Conservation (phyloP, 176 grass and related monocot genomes). For the Carex cristatella region DNA sequence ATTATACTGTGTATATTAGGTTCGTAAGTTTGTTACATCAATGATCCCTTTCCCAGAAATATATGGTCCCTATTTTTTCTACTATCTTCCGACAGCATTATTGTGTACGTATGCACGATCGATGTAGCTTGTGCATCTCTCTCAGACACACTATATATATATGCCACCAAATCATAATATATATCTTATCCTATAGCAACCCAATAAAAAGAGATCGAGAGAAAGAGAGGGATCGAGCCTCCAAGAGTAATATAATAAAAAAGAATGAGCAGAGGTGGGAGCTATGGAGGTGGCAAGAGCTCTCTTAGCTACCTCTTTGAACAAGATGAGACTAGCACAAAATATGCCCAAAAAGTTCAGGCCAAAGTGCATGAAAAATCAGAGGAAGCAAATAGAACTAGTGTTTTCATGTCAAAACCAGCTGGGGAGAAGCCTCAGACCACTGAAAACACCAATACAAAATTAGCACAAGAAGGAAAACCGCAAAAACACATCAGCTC, state of each 20-base stretch:
- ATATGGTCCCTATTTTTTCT: not conserved
- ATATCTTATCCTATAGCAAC: not conserved
- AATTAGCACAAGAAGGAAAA: conserved; percentile 30
- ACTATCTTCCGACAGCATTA: not conserved
- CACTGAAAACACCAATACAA: conserved; percentile 22
- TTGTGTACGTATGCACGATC: not conserved
- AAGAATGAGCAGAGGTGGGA: conserved; percentile 61
- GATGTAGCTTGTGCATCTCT: not conserved
- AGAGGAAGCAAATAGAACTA: not conserved
- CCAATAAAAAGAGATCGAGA: not conserved
- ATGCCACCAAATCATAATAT: conserved; percentile 10
- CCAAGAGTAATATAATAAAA: not conserved
- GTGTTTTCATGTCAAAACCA: not conserved
- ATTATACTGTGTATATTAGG: no score
- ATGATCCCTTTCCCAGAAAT: not conserved
- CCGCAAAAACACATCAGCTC: conserved; percentile 21
- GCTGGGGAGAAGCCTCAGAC: not conserved
- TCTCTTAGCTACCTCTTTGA: conserved; percentile 79
- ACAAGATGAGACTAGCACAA: conserved; percentile 21
- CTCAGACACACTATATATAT: not conserved
- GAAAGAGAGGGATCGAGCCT: not conserved
- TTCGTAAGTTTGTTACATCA: not conserved
- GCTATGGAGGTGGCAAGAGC: conserved; percentile 62
- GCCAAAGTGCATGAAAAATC: not conserved
- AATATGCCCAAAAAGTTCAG: not conserved